phyloP scores from a whole-genome alignment of 1,139 yeast genomes.

The Saccharomyces pastorianus region DNA sequence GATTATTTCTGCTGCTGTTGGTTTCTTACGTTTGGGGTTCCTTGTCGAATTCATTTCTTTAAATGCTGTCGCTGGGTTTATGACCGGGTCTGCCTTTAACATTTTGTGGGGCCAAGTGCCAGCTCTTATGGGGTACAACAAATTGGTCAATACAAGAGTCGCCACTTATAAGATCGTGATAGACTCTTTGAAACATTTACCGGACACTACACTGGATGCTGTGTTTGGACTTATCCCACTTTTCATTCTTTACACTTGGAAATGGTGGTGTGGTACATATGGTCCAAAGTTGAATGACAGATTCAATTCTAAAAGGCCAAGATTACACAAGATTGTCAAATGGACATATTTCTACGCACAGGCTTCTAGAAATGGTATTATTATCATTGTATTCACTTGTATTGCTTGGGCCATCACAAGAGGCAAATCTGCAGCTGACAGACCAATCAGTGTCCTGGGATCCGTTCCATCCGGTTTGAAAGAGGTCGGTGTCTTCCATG shows the following conservation, averaged over 20 bases:
- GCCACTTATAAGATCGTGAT: conserved; percentile 65
- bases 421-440: conserved; percentile 32
- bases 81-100: conserved; percentile 87
- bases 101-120: conserved; percentile 84
- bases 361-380: conserved; percentile 74
- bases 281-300: conserved; percentile 46
- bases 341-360: conserved; percentile 50
- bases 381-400: conserved; percentile 69
- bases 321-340: conserved; percentile 38
- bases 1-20: conserved; percentile 72
- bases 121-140: conserved; percentile 68
- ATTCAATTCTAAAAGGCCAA: conserved; percentile 30
- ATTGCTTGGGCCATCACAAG: conserved; percentile 57
- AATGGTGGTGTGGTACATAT: conserved; percentile 44
- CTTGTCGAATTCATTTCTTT: conserved; percentile 80
- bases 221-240: conserved; percentile 80
- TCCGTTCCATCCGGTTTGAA: conserved; percentile 74
- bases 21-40: conserved; percentile 77
- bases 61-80: conserved; percentile 92
- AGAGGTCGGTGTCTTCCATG: conserved; percentile 63
- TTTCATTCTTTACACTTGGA: conserved; percentile 61
- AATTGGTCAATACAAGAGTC: conserved; percentile 59
- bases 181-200: conserved; percentile 55
- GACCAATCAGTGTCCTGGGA: conserved; percentile 53
- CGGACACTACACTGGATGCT: conserved; percentile 64